These are phyloP conservation scores for Obelidium mucronatum DNA, from an alignment of 192 early-diverging fungal species.

Conservation along the genomic window DNA sequence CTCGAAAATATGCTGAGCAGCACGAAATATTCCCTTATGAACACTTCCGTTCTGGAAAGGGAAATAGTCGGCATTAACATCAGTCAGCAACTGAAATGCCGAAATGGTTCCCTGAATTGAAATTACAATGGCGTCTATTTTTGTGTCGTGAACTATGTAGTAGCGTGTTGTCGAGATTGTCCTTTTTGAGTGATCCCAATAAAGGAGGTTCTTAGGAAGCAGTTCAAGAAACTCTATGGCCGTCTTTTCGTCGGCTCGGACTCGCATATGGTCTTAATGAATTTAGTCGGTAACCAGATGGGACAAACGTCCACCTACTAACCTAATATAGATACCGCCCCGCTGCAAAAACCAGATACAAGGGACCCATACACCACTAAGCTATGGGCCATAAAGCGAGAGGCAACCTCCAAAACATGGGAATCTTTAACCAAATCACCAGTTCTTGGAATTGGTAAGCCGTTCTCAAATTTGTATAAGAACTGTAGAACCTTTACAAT, in stretches of 20 bases:
- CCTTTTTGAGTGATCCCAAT: slow-evolving; percentile 49
- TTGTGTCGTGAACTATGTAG: slow-evolving; percentile 45
- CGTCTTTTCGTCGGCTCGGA: slow-evolving; percentile 47
- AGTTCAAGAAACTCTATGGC: slow-evolving; percentile 49
- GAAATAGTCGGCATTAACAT: slow-evolving; percentile 53
- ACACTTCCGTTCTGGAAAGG: slow-evolving; percentile 47
- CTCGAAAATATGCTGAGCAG: slow-evolving; percentile 49
- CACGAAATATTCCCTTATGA: slow-evolving; percentile 48
- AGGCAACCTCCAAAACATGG: not conserved
- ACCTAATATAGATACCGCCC: not conserved
- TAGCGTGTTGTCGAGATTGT: slow-evolving; percentile 49
- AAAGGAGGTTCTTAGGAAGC: slow-evolving; percentile 42
- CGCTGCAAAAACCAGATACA: slow-evolving; percentile 28
- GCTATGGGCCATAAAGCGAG: slow-evolving; percentile 25
- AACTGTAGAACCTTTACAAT: slow-evolving; percentile 18
- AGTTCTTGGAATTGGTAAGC: slow-evolving; percentile 35
- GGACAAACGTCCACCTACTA: too few species aligned
- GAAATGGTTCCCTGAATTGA: slow-evolving; percentile 48
- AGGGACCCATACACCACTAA: slow-evolving; percentile 31
- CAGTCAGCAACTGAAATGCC: slow-evolving; percentile 40
- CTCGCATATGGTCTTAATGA: slow-evolving; percentile 34
- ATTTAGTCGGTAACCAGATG: too few species aligned
- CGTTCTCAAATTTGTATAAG: slow-evolving; percentile 40
- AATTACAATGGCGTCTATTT: slow-evolving; percentile 49
- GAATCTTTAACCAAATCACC: slow-evolving; percentile 30